Percentiles rank a stretch among this genome's conserved stretches.
These are phyloP conservation scores for Leccinellum rugosiceps DNA, from an alignment of 768 basidiomycete genomes.

Conservation along the genomic window DNA sequence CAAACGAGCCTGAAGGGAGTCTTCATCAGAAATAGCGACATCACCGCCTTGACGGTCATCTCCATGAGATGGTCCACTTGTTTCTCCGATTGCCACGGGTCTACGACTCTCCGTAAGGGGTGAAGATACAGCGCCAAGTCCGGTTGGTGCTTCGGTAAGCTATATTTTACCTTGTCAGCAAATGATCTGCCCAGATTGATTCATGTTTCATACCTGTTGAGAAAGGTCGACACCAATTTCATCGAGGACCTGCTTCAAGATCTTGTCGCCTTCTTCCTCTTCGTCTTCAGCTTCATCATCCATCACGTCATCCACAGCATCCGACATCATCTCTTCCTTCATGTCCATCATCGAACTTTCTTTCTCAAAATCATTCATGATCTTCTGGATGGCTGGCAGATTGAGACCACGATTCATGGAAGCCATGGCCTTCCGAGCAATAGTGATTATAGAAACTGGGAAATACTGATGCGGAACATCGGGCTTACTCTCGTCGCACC, in stretches of 20 bases:
- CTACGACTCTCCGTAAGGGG: constrained; percentile 63
- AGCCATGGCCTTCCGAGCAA: constrained; percentile 78
- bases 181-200: background rate
- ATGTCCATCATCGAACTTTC: constrained; percentile 99
- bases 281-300: constrained; percentile 90
- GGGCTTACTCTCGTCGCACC: constrained; percentile 86
- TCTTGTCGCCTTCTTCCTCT: constrained; percentile 94
- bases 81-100: constrained; percentile 83
- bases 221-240: constrained; percentile 93
- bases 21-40: constrained; percentile 68
- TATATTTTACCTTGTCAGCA: constrained; percentile 31
- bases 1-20: constrained; percentile 88
- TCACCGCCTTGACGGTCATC: constrained; percentile 39
- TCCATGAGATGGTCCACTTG: constrained; percentile 32
- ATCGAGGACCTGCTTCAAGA: constrained; percentile 92
- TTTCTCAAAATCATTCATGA: constrained; percentile 98
- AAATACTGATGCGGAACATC: background rate
- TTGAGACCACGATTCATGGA: constrained; percentile 97
- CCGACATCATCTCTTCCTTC: constrained; percentile 99
- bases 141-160: constrained; percentile 83
- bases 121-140: constrained; percentile 57
- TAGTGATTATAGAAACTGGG: constrained; percentile 1
- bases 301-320: constrained; percentile 97
- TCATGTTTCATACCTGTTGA: constrained; percentile 58
- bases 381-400: constrained; percentile 89